Evolutionary conservation across 2,329 filamentous ascomycete genomes (phyloP).

Genomic region (Diaporthe sp.): DNA sequence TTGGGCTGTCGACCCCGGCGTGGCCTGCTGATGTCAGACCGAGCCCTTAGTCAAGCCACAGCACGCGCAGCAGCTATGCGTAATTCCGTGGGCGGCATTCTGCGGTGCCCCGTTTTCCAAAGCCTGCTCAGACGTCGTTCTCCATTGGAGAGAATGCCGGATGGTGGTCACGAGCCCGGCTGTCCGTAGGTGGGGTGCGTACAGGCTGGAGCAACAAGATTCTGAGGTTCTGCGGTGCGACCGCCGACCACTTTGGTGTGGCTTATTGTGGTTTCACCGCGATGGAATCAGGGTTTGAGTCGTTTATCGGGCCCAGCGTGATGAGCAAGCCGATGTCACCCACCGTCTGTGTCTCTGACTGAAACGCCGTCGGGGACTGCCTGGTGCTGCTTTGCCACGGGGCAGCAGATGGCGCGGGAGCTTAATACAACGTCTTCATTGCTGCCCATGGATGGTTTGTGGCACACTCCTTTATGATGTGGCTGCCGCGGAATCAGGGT

Average conservation of each 20-base stretch:
- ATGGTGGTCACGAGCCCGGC: neutral
- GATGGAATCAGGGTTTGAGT: neutral
- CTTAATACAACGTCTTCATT: neutral
- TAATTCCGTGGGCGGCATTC: neutral
- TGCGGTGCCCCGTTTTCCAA: neutral
- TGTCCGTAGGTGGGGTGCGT: neutral
- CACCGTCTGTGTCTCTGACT: slow-evolving; percentile 4
- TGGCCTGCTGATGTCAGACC: slow-evolving; percentile 29
- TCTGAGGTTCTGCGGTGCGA: slow-evolving; percentile 9
- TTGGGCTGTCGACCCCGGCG: neutral
- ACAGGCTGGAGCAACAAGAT: slow-evolving; percentile 12
- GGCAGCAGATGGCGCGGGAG: slow-evolving; percentile 9
- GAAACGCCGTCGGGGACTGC: neutral
- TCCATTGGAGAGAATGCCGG: neutral
- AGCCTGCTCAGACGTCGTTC: neutral
- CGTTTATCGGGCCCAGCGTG: neutral
- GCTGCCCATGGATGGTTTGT: neutral
- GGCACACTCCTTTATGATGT: neutral
- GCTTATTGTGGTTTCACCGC: neutral
- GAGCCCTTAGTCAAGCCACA: slow-evolving; percentile 19
- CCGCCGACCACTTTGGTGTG: neutral
- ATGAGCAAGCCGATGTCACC: slow-evolving; percentile 10
- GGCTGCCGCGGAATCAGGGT: neutral
- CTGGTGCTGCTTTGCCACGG: slow-evolving; percentile 12
- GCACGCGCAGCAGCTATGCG: slow-evolving; percentile 21